A percentile compares a stretch with the other conserved stretches of the same genome.
Conservation (phyloP, 495 filamentous ascomycete species). For the Hyaloscypha hepaticicola region DNA sequence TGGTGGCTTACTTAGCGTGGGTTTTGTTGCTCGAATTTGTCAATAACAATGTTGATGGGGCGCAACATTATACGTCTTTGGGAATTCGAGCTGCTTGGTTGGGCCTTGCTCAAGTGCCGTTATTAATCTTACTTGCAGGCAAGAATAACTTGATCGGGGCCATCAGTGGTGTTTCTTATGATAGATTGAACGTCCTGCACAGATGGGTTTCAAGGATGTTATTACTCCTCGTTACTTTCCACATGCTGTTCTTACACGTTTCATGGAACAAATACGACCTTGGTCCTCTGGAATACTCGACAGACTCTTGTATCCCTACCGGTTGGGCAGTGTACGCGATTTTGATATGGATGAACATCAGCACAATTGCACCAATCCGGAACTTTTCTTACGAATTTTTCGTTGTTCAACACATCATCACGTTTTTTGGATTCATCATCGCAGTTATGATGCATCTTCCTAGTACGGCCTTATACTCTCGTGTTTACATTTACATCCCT, state of each 20-base stretch:
- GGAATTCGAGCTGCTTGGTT: constrained; percentile 68
- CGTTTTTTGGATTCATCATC: constrained; percentile 64
- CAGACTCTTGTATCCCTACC: constrained; percentile 41
- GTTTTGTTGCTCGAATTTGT: constrained; percentile 29
- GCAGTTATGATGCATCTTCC: constrained; percentile 69
- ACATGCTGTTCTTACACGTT: constrained; percentile 69
- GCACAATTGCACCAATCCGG: constrained; percentile 69
- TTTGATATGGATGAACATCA: constrained; percentile 68
- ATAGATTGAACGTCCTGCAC: constrained; percentile 81
- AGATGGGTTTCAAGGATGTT: constrained; percentile 75
- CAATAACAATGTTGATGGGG: constrained; percentile 29
- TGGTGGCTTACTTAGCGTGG: constrained; percentile 24
- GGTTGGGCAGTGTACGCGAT: constrained; percentile 75
- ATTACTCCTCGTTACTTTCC: constrained; percentile 71
- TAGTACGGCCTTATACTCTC: constrained; percentile 43
- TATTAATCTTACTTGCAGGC: constrained; percentile 75
- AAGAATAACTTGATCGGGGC: constrained; percentile 74
- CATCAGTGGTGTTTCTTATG: constrained; percentile 69
- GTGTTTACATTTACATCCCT: constrained; percentile 65
- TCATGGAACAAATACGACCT: constrained; percentile 64
- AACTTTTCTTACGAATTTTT: constrained; percentile 77
- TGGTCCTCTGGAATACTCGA: constrained; percentile 43
- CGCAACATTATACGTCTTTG: constrained; percentile 28
- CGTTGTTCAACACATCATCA: constrained; percentile 76
- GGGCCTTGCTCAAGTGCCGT: constrained; percentile 71